These are phyloP conservation scores for Arachnopeziza araneosa DNA, from an alignment of 2,329 filamentous ascomycete species.

Conservation along the genomic window DNA sequence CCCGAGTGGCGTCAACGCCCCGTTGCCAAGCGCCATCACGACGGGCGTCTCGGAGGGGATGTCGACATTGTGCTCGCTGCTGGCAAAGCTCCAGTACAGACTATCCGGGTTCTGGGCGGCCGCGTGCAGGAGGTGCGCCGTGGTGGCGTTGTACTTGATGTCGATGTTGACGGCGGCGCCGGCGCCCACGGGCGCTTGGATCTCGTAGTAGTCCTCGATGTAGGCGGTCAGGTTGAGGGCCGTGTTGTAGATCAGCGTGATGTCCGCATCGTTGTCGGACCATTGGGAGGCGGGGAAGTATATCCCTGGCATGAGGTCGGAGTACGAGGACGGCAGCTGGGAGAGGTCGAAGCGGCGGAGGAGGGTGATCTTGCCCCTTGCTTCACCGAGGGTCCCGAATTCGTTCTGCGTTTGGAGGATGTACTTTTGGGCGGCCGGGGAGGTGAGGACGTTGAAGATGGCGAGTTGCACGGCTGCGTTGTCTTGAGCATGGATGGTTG, in stretches of 20 bases:
- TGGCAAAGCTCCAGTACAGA: conserved; percentile 45
- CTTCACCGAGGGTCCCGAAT: conserved; percentile 61
- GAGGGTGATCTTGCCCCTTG: conserved; percentile 77
- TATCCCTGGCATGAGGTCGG: conserved; percentile 38
- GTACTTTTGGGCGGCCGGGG: conserved; percentile 34
- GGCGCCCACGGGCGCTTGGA: conserved; percentile 28
- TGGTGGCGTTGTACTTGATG: conserved; percentile 40
- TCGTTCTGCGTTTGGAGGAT: conserved; percentile 34
- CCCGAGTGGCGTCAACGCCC: conserved; percentile 32
- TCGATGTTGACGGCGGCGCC: conserved; percentile 35
- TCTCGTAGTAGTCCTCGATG: conserved; percentile 46
- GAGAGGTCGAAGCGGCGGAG: conserved; percentile 71
- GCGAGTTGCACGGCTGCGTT: conserved; percentile 33
- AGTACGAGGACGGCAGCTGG: conserved; percentile 31
- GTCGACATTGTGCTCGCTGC: conserved; percentile 37
- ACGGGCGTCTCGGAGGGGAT: conserved; percentile 36
- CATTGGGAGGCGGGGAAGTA: conserved; percentile 40
- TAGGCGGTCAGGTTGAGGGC: conserved; percentile 35
- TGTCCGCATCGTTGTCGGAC: conserved; percentile 38
- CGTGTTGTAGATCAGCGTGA: conserved; percentile 38
- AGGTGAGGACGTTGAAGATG: conserved; percentile 36
- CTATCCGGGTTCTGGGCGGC: conserved; percentile 30
- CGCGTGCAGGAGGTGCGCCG: conserved; percentile 35
- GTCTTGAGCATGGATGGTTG: conserved; percentile 29
- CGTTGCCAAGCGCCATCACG: conserved; percentile 42